Percentiles rank a stretch among this genome's conserved stretches.
These are phyloP conservation scores for Codiaeum variegatum DNA, from an alignment of 441 rosid species.

Conservation along the genomic window DNA sequence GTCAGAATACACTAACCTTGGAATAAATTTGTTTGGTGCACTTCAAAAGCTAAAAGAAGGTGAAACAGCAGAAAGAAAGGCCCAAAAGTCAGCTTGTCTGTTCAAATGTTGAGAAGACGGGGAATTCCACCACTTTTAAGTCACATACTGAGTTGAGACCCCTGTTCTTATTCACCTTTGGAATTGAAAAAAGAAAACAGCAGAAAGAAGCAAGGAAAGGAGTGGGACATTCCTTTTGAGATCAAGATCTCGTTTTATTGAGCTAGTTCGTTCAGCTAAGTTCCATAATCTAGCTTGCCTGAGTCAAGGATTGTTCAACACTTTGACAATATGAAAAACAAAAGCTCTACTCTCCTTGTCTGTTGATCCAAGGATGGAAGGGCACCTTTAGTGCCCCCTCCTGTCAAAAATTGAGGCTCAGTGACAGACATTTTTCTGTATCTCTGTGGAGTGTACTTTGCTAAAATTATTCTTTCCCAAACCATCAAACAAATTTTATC, in stretches of 20 bases:
- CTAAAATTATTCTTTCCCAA: neutral
- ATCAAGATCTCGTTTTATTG: too few relatives aligned
- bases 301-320: too few relatives aligned
- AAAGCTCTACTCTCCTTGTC: too few relatives aligned
- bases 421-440: neutral
- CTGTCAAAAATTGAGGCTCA: too few relatives aligned
- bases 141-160: neutral
- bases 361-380: too few relatives aligned
- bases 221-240: neutral
- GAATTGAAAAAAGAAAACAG: neutral
- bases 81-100: neutral
- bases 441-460: neutral
- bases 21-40: neutral
- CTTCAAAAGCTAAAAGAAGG: neutral
- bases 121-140: neutral
- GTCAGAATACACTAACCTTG: neutral
- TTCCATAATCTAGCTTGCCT: too few relatives aligned
- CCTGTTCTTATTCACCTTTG: neutral
- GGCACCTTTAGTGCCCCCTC: too few relatives aligned
- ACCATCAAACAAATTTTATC: neutral
- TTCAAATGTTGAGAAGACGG: neutral
- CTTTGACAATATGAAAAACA: too few relatives aligned
- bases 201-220: neutral
- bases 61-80: neutral
- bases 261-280: too few relatives aligned